Evolutionary conservation across 2,329 filamentous ascomycete species (phyloP), one percentile per base, ranked within the genome.

Genomic region (Fusarium chuoi): DNA sequence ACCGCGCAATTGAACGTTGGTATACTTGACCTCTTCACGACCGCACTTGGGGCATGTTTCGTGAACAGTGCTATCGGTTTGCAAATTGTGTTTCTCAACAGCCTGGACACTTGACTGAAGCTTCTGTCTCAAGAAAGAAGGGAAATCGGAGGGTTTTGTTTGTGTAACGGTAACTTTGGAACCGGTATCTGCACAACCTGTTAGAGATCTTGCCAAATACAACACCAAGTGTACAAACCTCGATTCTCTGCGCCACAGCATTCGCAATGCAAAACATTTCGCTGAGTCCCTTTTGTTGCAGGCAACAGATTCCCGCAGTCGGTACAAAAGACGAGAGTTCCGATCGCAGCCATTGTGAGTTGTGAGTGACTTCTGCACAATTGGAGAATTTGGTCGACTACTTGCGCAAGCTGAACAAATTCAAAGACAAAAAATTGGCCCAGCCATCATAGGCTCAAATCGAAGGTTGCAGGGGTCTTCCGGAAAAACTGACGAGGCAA

Each of bases 271-370:
- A 98, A 85, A 65, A 93, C 89, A 64, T 93, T 92, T 80, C 94
- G 93, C 76, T 90, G 88, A 67, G 91, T 92, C 69, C 93, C 94
- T 72, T 92, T 92, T 52, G 93, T 94, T 59, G 92, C 89, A 60
- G 96, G 94, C 45, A 98, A 87, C 7, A 98, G 88, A 81, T 97
- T 97, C 70, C 96, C 96, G 82, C 96, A 98, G 81, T 95, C 94
- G 61, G 89, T 94, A 86, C 96, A 98, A 83, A 98, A 98, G 41
- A 98, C 92, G 45, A 98, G 87, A 59, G 95, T 96, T 63, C 95
- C 96, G 75, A 98, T 95, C 24, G 94, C 91, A 74, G 95, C 91
- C 96, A 98, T 98, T 70, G 77, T 85, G 65, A 66, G 75, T 73
- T 46, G 55, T 56, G 65, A 36, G 46, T 38, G 18, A 44, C 38